Base-by-base conservation (phyloP, 768 basidiomycete genomes). In the Agaricus subrufescens region DNA sequence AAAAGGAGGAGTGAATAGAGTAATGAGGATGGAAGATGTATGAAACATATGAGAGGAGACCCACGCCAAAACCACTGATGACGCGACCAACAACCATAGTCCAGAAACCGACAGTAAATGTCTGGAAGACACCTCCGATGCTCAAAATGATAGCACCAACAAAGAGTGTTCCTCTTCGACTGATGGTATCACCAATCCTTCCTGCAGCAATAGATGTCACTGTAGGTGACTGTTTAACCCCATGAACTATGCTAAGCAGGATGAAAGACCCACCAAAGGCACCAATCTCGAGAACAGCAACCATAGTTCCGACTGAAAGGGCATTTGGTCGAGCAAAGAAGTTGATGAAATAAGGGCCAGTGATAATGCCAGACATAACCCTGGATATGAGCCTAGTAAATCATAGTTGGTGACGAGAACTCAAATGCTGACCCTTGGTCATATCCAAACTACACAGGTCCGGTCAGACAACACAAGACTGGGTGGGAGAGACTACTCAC, bases 301-400 rank as follows among this genome's bases (percentile, higher is more conserved):
- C 91, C 89, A 94, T 94, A 9, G 87, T 90, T 27, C 91, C 91
- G 29, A 92, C 66, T 63, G 84, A 77, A 57, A 86, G 70, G 0
- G 85, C 77, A 34, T 76, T 78, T 3, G 91, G 92, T 1, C 81
- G 75, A 59, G 86, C 74, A 73, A 94, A 93, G 70, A 79, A 94
- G 43, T 82, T 78, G 61, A 75, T 81, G 67, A 90, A 90, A 67
- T 89, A 78, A n/a, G 86, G 85, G 0, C 86, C 86, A 31, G 85
- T 94, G 68, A 94, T 93, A 62, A 94, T 82, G 19, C 91, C 91
- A 53, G 84, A 85, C 85, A 90, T 89, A 64, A 89, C 87, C 46
- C 87, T 89, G 26, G 14, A 9, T 15, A 25, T 23, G 62, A n/a
- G 26, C 3, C 23, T 25, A 19, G 11, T 37, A 56, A 54, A 29